These are phyloP conservation scores for Xylaria sp. DNA, from an alignment of 2,329 filamentous ascomycete species.

Conservation along the genomic window DNA sequence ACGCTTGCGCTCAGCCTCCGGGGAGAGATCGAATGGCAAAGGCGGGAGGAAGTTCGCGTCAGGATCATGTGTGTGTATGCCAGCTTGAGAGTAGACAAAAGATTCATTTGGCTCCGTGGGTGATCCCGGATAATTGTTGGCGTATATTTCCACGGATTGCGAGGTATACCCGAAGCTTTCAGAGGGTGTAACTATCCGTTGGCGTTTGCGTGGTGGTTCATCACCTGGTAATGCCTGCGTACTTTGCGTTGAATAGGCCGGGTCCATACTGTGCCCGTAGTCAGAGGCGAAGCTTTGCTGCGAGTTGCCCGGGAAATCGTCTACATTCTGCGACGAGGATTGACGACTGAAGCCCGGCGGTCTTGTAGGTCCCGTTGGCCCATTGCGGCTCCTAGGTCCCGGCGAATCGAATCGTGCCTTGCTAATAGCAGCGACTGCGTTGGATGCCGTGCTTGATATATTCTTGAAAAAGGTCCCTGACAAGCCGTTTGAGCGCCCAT, in stretches of 20 bases:
- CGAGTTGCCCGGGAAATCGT: slow-evolving; percentile 77
- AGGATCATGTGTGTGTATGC: slow-evolving; percentile 61
- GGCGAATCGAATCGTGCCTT: slow-evolving; percentile 95
- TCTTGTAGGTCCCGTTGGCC: slow-evolving; percentile 72
- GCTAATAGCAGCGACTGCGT: slow-evolving; percentile 94
- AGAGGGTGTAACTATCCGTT: slow-evolving; percentile 67
- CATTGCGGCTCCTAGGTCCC: slow-evolving; percentile 72
- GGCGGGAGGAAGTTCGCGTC: slow-evolving; percentile 72
- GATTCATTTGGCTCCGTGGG: slow-evolving; percentile 85
- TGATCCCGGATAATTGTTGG: slow-evolving; percentile 70
- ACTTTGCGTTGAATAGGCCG: slow-evolving; percentile 72
- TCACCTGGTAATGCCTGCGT: slow-evolving; percentile 64
- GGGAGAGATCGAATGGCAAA: slow-evolving; percentile 67
- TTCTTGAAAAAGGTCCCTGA: slow-evolving; percentile 96
- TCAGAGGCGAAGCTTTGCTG: slow-evolving; percentile 87
- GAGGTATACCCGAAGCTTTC: slow-evolving; percentile 66
- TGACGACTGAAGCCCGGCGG: slow-evolving; percentile 78
- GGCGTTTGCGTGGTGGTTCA: slow-evolving; percentile 86
- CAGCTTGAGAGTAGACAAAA: slow-evolving; percentile 72
- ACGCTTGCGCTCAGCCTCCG: slow-evolving; percentile 82
- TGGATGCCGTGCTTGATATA: slow-evolving; percentile 91
- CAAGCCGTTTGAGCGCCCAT: slow-evolving; percentile 72
- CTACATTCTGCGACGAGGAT: slow-evolving; percentile 75
- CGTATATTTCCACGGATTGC: slow-evolving; percentile 60
- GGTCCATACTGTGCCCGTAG: slow-evolving; percentile 78